A percentile compares a stretch with the other conserved stretches of the same genome.
Evolutionary conservation across 495 filamentous ascomycete genomes (phyloP).

Genomic region (Lasiosphaeria ovina): DNA sequence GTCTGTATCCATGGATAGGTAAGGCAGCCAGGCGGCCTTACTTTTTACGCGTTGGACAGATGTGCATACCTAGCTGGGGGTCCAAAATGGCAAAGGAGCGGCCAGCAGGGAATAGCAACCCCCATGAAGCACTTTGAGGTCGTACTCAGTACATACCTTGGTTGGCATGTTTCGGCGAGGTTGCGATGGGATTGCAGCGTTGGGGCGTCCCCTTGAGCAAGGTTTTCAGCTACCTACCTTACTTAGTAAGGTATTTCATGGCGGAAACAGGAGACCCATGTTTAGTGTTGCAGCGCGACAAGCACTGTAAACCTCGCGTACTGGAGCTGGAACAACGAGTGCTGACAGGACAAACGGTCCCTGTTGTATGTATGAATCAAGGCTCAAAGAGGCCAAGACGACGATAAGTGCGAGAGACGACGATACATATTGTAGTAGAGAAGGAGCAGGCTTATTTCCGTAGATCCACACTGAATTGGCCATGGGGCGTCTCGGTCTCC

Average conservation of each 20-base stretch:
- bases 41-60: too few species aligned
- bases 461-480: neutral
- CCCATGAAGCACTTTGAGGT: constrained; percentile 8
- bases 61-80: neutral
- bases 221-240: neutral
- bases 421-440: too few species aligned
- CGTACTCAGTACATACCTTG: neutral
- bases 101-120: neutral
- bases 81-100: neutral
- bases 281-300: neutral
- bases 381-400: too few species aligned
- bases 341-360: too few species aligned
- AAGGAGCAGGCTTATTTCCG: neutral
- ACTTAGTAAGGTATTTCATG: neutral
- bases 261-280: neutral
- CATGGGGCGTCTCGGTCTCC: neutral
- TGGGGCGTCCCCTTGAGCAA: neutral
- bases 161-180: constrained; percentile 17
- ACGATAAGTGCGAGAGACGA: too few species aligned
- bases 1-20: too few species aligned
- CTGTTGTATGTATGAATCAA: too few species aligned
- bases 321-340: too few species aligned
- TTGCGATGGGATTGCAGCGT: constrained; percentile 12
- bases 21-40: too few species aligned
- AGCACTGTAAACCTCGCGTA: too few species aligned